phyloP scores from a whole-genome alignment of 1,284 basidiomycete species.

The Takashimella tepidaria region DNA sequence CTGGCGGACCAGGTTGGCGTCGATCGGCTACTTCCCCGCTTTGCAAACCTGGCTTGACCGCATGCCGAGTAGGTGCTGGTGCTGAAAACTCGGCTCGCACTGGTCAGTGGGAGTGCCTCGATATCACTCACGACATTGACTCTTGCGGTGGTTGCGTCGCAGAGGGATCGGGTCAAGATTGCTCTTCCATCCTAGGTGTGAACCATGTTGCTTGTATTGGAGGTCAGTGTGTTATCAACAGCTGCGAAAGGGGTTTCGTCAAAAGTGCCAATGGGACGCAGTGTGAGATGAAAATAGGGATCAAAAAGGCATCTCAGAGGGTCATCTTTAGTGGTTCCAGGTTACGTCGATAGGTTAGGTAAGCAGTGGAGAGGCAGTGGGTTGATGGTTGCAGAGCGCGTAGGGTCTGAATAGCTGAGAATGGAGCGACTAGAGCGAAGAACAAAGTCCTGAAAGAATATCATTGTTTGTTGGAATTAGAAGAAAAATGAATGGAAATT shows the following conservation, averaged over 20 bases:
- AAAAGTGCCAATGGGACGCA: background rate
- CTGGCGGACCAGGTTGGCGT: background rate
- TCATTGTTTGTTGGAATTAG: too few relatives aligned
- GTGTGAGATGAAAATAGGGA: background rate
- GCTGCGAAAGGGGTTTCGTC: background rate
- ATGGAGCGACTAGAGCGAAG: too few relatives aligned
- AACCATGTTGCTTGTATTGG: conserved; percentile 5
- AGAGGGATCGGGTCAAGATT: background rate
- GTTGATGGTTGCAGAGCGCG: too few relatives aligned
- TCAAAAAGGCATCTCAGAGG: background rate
- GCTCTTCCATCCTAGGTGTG: conserved; percentile 4
- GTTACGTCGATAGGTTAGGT: too few relatives aligned
- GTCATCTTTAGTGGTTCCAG: background rate
- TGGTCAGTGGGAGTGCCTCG: conserved; percentile 6
- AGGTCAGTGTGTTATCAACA: background rate
- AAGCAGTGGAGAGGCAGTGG: too few relatives aligned
- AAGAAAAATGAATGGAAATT: too few relatives aligned
- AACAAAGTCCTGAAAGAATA: too few relatives aligned
- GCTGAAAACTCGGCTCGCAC: conserved; percentile 4
- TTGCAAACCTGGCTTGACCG: background rate
- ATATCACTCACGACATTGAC: conserved; percentile 4
- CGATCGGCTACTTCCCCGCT: background rate
- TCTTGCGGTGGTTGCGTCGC: conserved; percentile 9
- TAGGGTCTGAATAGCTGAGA: too few relatives aligned
- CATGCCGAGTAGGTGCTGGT: background rate